phyloP scores from a whole-genome alignment of 768 basidiomycete species.

The Kwoniella sp. region DNA sequence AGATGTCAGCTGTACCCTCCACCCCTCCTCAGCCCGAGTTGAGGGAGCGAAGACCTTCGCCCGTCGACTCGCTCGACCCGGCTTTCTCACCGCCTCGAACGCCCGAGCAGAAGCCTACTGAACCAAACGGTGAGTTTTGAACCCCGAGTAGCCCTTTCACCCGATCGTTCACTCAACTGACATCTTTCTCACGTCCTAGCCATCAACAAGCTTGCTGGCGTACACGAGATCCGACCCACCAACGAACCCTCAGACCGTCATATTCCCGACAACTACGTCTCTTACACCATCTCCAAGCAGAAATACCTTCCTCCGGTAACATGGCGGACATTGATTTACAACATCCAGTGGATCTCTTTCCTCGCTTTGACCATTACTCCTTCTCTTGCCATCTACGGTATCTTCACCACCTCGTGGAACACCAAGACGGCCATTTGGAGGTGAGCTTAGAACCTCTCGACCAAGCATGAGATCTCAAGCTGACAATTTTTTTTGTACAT shows the following conservation, averaged over 20 bases:
- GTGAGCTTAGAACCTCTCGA: slow-evolving; percentile 27
- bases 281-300: slow-evolving; percentile 69
- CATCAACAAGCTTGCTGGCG: slow-evolving; percentile 35
- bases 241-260: slow-evolving; percentile 51
- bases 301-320: slow-evolving; percentile 71
- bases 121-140: slow-evolving; percentile 31
- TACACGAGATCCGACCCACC: slow-evolving; percentile 46
- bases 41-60: slow-evolving; percentile 30
- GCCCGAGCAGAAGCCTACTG: slow-evolving; percentile 29
- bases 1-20: slow-evolving; percentile 18
- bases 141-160: neutral
- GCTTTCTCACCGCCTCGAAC: slow-evolving; percentile 51
- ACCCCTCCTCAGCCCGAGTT: slow-evolving; percentile 25
- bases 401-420: slow-evolving; percentile 63
- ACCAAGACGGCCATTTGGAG: slow-evolving; percentile 73
- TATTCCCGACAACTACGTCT: slow-evolving; percentile 81
- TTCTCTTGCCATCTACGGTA: slow-evolving; percentile 71
- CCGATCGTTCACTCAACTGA: neutral
- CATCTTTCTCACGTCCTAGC: slow-evolving; percentile 13
- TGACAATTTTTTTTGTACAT: neutral
- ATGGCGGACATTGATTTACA: slow-evolving; percentile 68
- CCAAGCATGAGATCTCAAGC: neutral
- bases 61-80: slow-evolving; percentile 41
- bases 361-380: slow-evolving; percentile 75
- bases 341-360: slow-evolving; percentile 69